Evolutionary conservation across 306 rosid species (phyloP).

Genomic region (Leucaena leucocephala): DNA sequence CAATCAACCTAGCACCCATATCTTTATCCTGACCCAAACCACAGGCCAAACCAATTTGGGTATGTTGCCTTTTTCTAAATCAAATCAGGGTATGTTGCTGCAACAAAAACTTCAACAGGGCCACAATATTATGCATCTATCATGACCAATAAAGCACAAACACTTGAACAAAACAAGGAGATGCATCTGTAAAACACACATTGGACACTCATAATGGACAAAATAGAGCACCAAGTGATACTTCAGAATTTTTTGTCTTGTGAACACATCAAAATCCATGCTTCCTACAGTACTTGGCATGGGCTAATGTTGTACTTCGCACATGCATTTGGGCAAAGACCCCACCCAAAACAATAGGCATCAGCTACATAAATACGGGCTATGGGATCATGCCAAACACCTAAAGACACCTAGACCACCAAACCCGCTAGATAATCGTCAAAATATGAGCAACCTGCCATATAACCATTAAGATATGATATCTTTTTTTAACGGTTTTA

Average conservation of each 20-base stretch:
- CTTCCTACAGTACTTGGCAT: background rate
- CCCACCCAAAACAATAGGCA: background rate
- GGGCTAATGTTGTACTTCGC: background rate
- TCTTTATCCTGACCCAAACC: background rate
- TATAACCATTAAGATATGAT: background rate
- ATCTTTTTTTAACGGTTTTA: background rate
- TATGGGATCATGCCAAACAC: background rate
- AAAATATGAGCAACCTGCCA: background rate
- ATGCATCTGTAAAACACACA: background rate
- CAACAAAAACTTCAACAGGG: background rate
- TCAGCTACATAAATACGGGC: background rate
- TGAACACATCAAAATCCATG: background rate
- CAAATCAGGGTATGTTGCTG: background rate
- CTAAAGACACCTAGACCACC: background rate
- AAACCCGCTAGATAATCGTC: background rate
- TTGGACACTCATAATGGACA: background rate
- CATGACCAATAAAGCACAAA: background rate
- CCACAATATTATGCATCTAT: background rate
- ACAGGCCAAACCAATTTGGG: background rate
- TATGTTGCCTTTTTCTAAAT: background rate
- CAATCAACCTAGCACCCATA: slow-evolving; percentile 10
- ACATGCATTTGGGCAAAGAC: background rate
- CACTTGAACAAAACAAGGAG: background rate
- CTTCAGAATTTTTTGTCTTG: background rate
- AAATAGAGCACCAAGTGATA: background rate